Evolutionary conservation across 2,329 filamentous ascomycete genomes (phyloP).

Genomic region (Macroventuria anomochaeta): DNA sequence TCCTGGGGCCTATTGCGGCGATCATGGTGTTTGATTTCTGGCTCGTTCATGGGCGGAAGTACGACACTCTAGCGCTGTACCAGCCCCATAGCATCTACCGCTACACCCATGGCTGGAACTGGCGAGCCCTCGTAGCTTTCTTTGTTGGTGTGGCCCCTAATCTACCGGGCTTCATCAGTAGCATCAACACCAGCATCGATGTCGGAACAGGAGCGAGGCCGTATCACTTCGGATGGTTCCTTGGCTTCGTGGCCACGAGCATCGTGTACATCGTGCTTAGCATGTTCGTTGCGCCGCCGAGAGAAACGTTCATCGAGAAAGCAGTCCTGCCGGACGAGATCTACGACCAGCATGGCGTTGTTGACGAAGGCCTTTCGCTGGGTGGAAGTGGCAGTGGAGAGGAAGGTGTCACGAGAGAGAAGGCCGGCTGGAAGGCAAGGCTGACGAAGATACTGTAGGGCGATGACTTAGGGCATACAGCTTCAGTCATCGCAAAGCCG

Average conservation of each 20-base stretch:
- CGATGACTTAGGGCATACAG: no score
- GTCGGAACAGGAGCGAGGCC: constrained; percentile 59
- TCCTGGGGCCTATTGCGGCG: constrained; percentile 68
- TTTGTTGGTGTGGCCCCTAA: constrained; percentile 63
- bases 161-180: constrained; percentile 61
- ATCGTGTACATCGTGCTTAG: constrained; percentile 63
- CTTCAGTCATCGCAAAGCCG: no score
- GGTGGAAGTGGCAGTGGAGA: constrained; percentile 34
- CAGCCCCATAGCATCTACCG: constrained; percentile 58
- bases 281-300: constrained; percentile 55
- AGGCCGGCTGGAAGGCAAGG: constrained; percentile 43
- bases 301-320: constrained; percentile 56
- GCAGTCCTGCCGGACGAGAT: constrained; percentile 50
- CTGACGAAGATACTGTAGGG: constrained; percentile 42
- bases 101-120: constrained; percentile 63
- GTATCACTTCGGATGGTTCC: constrained; percentile 71
- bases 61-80: constrained; percentile 61
- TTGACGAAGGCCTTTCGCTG: constrained; percentile 39
- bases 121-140: constrained; percentile 65
- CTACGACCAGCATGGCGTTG: constrained; percentile 40
- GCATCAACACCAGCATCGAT: constrained; percentile 50
- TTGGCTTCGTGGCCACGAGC: constrained; percentile 65
- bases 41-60: constrained; percentile 59
- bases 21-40: constrained; percentile 68
- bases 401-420: constrained; percentile 31